Evolutionary conservation across 2,329 filamentous ascomycete species (phyloP).

Genomic region (Fusarium pseudograminearum): DNA sequence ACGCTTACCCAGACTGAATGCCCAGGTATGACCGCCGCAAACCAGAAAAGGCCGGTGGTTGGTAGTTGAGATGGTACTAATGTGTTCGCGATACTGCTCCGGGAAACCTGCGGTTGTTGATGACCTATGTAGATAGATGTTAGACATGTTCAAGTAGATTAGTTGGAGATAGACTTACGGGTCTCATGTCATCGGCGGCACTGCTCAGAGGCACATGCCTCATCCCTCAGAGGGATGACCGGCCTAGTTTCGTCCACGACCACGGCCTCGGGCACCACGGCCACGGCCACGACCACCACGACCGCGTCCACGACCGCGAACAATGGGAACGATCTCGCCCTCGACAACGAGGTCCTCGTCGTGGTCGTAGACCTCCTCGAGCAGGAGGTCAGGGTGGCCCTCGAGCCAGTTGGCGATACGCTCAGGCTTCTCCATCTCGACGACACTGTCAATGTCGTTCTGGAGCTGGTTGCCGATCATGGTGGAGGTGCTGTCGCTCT

Average conservation of each 20-base stretch:
- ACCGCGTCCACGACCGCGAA: not conserved
- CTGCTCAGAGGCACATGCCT: not conserved
- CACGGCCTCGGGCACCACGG: too few species aligned
- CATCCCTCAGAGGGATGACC: not conserved
- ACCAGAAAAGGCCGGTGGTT: not conserved
- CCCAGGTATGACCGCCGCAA: not conserved
- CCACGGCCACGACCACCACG: not conserved
- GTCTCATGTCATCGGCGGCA: not conserved
- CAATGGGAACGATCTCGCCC: not conserved
- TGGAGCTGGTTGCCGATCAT: not conserved
- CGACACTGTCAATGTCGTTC: not conserved
- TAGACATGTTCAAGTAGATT: not conserved
- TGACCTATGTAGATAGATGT: not conserved
- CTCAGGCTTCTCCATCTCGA: not conserved
- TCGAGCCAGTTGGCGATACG: not conserved
- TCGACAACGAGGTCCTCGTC: not conserved
- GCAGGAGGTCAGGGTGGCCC: not conserved
- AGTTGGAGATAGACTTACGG: not conserved
- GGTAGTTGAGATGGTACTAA: not conserved
- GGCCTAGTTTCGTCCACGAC: not conserved
- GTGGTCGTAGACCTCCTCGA: too few species aligned
- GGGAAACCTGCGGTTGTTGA: not conserved
- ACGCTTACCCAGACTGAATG: not conserved
- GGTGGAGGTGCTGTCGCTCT: too few species aligned
- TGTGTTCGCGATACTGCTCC: not conserved